Base-by-base conservation (phyloP, 2,329 filamentous ascomycete genomes). In the Trichoderma sp. region DNA sequence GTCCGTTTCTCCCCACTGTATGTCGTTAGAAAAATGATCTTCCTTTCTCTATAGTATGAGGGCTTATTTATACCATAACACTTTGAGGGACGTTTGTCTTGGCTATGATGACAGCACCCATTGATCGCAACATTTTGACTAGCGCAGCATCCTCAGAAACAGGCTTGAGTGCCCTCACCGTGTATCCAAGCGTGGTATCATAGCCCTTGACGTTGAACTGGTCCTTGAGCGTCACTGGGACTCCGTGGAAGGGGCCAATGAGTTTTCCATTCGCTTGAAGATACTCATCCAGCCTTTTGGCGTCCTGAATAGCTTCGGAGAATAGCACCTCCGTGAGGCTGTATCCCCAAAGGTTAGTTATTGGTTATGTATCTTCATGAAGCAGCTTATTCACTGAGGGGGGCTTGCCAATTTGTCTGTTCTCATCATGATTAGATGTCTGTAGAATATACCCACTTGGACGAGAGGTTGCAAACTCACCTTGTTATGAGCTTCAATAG, bases 181-280 rank as follows among this genome's bases (percentile, higher is more conserved):
- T 85, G 74, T 90, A 90, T 7, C 89, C 89, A 4, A 91, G 79
- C 0, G 89, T 90, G 0, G 85, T 85, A 68, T 90, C 87, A 4
- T 84, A 77, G 2, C 87, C 88, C 72, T 85, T 85, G 56, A 91
- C 81, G 28, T 90, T 86, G 78, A 91, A 91, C 15, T 88, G 87
- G 66, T 91, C 89, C 76, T 91, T 91, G 0, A 79, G 8, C 1
- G 76, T 78, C 3, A 79, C 53, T 0, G 76, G 76, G 1, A 79
- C 26, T 1, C 77, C 77, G 0, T 76, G 77, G 0, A 79, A 63
- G 0, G 77, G 76, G 0, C 75, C 74, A 9, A 63, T 28, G n/a
- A 24, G 60, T 34, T 43, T 63, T 8, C 60, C 60, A 14, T 43
- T 63, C 2, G 3, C 24, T n/a, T 6, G 21, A 24, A 63, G 34